These are phyloP conservation scores for Penicillium thymicola DNA, from an alignment of 2,329 filamentous ascomycete species.

Conservation along the genomic window DNA sequence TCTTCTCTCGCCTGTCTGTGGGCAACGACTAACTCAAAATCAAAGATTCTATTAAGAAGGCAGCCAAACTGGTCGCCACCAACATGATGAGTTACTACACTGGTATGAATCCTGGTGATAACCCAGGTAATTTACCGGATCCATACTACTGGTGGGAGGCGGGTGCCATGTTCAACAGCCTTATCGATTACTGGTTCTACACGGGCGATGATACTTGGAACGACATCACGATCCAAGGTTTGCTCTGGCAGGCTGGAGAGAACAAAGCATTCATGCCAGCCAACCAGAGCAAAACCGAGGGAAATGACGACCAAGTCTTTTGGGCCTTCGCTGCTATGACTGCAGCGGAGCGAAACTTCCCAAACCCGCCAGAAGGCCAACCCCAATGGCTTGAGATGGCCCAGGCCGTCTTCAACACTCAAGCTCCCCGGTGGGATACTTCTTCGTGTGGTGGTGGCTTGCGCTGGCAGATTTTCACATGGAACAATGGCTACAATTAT, in stretches of 20 bases:
- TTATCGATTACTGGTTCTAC: slow-evolving; percentile 45
- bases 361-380: slow-evolving; percentile 48
- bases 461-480: slow-evolving; percentile 36
- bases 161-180: slow-evolving; percentile 41
- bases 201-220: slow-evolving; percentile 44
- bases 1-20: neutral
- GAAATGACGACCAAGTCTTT: slow-evolving; percentile 58
- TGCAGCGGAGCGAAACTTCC: slow-evolving; percentile 50
- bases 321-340: slow-evolving; percentile 58
- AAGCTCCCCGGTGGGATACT: slow-evolving; percentile 67
- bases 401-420: slow-evolving; percentile 77
- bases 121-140: slow-evolving; percentile 49
- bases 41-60: slow-evolving; percentile 48
- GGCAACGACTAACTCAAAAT: neutral
- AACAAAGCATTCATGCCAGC: slow-evolving; percentile 41
- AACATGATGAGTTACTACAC: slow-evolving; percentile 55
- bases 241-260: slow-evolving; percentile 39
- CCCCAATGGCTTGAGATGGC: slow-evolving; percentile 76
- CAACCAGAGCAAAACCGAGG: slow-evolving; percentile 44
- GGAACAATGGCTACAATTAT: slow-evolving; percentile 34
- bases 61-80: slow-evolving; percentile 44
- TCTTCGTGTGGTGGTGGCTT: slow-evolving; percentile 68
- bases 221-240: slow-evolving; percentile 34
- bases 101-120: slow-evolving; percentile 46
- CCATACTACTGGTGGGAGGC: slow-evolving; percentile 50